Base-by-base conservation (phyloP, 2,329 filamentous ascomycete genomes). In the Cordyceps javanica region DNA sequence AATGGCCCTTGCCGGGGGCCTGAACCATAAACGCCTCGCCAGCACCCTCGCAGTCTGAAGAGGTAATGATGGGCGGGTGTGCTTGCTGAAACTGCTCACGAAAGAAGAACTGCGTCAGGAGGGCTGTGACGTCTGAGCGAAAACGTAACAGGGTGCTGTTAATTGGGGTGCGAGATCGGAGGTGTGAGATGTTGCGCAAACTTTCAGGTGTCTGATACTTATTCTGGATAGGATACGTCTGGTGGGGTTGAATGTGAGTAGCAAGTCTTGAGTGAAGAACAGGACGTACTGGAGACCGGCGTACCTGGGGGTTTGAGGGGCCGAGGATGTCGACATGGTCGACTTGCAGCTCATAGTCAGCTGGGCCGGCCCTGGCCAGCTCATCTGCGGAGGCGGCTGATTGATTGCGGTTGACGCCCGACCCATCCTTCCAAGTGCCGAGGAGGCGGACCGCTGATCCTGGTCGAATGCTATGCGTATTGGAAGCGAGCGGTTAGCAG, bases 1-100 rank as follows among this genome's bases (percentile, higher is more conserved):
- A 97, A 55, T 74, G 70, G 14, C 60, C 61, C 8, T 63, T 57
- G 1, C 64, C 67, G n/a, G 66, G 72, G 13, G 82, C 77, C 21
- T 77, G 69, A 38, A 97, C 77, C 10, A 85, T 84, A 67, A 99
- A 99, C 19, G 95, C 93, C 69, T 97, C 92, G 0, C 94, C 94
- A 2, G 92, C 94, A 4, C 94, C 94, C 75, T 99, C 94, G 67
- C 94, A 99, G 67, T 99, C 94, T 0, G 93, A 96, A 0, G 93
- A 97, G 2, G 94, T 97, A 67, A 99, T 90, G 66, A 97, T 86
- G 5, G 94, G 94, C 4, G 94, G 90, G 64, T 97, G 93, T 8
- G 90, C 90, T 73, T 97, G 89, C 59, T 90, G 81, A 66, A 90
- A 93, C 57, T 84, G 79, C 59, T 84, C 80, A 26, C 77, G 73